Evolutionary conservation across 306 rosid species (phyloP).

Genomic region (Quercus ilex): DNA sequence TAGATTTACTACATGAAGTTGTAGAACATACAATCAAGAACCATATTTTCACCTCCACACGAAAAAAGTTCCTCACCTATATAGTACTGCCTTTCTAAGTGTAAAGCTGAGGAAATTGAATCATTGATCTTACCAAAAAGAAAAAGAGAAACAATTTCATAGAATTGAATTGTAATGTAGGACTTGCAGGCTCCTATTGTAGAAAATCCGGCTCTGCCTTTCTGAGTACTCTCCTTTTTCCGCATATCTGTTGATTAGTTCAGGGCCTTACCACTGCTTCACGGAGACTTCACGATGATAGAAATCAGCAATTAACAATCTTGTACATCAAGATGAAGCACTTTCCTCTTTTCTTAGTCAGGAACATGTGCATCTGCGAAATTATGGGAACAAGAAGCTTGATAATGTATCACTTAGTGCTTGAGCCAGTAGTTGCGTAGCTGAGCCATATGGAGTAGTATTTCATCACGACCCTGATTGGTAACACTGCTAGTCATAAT

Average conservation of each 20-base stretch:
- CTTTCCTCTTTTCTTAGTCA: neutral
- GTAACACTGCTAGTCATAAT: slow-evolving; percentile 97
- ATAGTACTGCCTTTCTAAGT: neutral
- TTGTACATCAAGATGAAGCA: neutral
- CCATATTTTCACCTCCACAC: neutral
- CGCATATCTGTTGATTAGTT: neutral
- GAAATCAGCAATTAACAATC: neutral
- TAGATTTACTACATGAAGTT: neutral
- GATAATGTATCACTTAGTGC: slow-evolving; percentile 40
- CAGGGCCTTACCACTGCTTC: slow-evolving; percentile 1
- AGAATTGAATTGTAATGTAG: neutral
- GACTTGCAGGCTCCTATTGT: neutral
- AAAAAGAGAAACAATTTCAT: neutral
- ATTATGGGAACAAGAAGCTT: neutral
- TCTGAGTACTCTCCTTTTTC: neutral
- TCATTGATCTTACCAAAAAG: neutral
- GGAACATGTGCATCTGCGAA: slow-evolving; percentile 5
- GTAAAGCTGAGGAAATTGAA: neutral
- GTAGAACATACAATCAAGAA: neutral
- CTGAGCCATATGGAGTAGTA: slow-evolving; percentile 91
- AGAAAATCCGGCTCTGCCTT: neutral
- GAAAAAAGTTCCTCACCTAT: neutral
- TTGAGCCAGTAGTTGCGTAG: slow-evolving; percentile 97
- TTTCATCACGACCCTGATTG: slow-evolving; percentile 93
- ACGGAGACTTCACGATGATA: neutral